Evolutionary conservation across 169 alveolate species (phyloP).

Genomic region (Cryptosporidium parvum): DNA sequence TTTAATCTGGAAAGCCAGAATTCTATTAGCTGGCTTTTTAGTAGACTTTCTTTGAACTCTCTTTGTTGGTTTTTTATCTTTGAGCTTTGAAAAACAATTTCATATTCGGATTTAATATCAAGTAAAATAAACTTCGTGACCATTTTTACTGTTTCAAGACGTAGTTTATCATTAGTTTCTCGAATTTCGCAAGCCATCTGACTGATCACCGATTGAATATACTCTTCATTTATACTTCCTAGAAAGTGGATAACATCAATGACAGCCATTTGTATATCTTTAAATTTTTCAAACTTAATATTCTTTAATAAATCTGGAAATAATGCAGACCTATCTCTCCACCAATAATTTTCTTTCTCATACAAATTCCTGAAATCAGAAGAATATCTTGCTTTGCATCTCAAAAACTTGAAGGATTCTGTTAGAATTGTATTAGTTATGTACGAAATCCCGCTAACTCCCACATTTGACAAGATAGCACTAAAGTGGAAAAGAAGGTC

Average conservation of each 20-base stretch:
- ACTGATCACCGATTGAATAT: conserved; percentile 21
- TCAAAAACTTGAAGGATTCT: conserved; percentile 11
- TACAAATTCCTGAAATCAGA: neutral
- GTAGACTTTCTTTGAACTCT: neutral
- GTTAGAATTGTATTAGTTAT: conserved; percentile 15
- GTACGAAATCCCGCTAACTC: conserved; percentile 52
- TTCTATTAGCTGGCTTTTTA: conserved; percentile 5
- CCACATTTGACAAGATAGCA: neutral
- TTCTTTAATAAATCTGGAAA: conserved; percentile 17
- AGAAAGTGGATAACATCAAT: conserved; percentile 5
- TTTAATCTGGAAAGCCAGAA: conserved; percentile 28
- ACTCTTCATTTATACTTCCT: conserved; percentile 25
- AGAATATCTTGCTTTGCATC: neutral
- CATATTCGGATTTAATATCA: conserved; percentile 3
- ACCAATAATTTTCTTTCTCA: conserved; percentile 28
- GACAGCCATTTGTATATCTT: neutral
- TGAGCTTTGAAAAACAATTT: neutral
- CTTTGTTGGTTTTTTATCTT: neutral
- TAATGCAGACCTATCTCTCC: conserved; percentile 16
- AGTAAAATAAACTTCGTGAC: conserved; percentile 10
- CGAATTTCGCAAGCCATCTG: conserved; percentile 27
- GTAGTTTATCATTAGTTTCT: conserved; percentile 3
- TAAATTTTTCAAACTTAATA: neutral
- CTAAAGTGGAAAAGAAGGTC: neutral
- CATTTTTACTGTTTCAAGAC: conserved; percentile 22